Evolutionary conservation across 2,329 filamentous ascomycete species (phyloP), one percentile per base, ranked within the genome.

Genomic region (Macroventuria anomochaeta): DNA sequence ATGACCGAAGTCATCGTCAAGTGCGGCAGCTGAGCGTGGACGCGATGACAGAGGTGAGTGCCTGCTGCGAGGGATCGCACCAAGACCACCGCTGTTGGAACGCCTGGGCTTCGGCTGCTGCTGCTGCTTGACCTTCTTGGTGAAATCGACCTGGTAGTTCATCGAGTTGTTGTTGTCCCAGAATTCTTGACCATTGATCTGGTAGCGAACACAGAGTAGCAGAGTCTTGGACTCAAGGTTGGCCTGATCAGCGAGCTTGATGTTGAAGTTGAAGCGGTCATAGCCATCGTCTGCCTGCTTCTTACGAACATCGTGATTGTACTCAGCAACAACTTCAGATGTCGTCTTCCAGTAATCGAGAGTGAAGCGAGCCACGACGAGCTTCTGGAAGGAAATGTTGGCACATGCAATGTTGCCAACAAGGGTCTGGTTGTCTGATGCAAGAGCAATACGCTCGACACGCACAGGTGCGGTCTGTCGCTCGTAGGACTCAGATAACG

Each of bases 331-430:
- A 1, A 97, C 89, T 72, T 99, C 95, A 0, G 95, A 99, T 0
- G 93, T 96, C 0, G 95, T 99, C 82, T 96, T 96, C 95, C 95
- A 99, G 77, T 96, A 95, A 75, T 99, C 95, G 39, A 97, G 83
- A 0, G 95, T 99, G 75, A 99, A 99, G 43, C 95, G 87, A 73
- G 91, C 93, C n/a, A 89, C 86, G 47, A 99, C 91, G 5, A 82
- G 76, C 77, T 99, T 99, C 47, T 93, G 85, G 77, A 96, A 99
- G 0, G 92, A 86, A 36, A 97, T 76, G 75, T 99, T 99, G 71
- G 88, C 87, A 18, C 96, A 93, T 7, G 87, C 89, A 46, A 96
- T 84, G 15, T 87, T 89, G 11, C 95, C 95, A 43, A 96, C 82
- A 61, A 99, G 78, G 1, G 84, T 90, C 77, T 93, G 93, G 69